Evolutionary conservation across 2,329 filamentous ascomycete species (phyloP), one percentile per base, ranked within the genome.

Genomic region (Aureobasidium uvarum): DNA sequence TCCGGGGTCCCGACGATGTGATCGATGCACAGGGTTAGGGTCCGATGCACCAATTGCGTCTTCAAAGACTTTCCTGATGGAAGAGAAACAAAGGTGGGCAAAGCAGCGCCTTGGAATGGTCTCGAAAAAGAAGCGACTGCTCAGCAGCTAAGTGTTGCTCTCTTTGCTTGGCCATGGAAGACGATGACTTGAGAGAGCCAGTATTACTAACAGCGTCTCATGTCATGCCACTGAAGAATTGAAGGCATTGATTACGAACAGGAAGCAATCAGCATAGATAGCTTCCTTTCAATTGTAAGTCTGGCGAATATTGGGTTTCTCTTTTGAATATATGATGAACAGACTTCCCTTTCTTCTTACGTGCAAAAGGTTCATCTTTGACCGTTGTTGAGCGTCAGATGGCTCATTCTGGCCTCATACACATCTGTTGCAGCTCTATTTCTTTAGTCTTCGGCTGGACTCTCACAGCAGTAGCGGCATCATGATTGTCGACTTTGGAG

Each of bases 1-100:
- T 64, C 20, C 52, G 39, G 5, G 68, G 66, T 23, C 46, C 55
- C 25, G 65, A 68, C 45, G 68, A 67, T 48, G 67, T 66, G 31
- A 45, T 63, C 25, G 67, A 68, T 38, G 52, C 50, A 54, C 60
- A 64, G n/a, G 31, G 31, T n/a, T 62, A 60, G 56, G 28, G n/a
- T 10, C 36, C 23, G 6, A 48, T 58, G 54, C 54, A 33, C 39
- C 18, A 43, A 20, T 33, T 23, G 31, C 28, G 41, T 60, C 28
- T 46, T 8, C 41, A n/a, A 46, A 51, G n/a, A n/a, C 33, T 20
- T 62, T 41, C 23, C 14, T 36, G 43, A 62, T 28, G 56, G 56
- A 60, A n/a, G 31, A 38, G 20, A 59, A 48, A 60, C 58, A 62
- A 51, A 62, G 58, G 58, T 62, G 58, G 60, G 50, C 60, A 64